Evolutionary conservation across 148 eudicot genomes (phyloP).

Genomic region (Cornus suecica): DNA sequence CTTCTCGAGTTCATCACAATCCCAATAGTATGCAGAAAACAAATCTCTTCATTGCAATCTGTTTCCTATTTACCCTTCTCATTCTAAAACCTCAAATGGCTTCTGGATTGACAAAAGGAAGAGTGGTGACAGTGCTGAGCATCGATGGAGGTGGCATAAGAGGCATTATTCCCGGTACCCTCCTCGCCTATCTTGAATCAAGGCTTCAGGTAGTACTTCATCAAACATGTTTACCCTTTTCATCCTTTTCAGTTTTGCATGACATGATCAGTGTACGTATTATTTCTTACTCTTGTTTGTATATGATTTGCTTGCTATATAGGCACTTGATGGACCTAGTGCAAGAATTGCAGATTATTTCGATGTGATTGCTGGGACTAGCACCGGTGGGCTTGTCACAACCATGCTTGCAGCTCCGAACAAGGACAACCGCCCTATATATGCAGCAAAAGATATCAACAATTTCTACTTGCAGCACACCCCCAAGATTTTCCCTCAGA

Average conservation of each 20-base stretch:
- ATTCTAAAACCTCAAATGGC: conserved; percentile 7
- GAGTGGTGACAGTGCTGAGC: conserved; percentile 23
- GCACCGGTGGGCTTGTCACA: conserved; percentile 41
- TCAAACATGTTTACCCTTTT: background rate
- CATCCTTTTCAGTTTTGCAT: background rate
- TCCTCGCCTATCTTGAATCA: conserved; percentile 27
- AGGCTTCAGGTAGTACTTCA: conserved; percentile 26
- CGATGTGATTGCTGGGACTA: conserved; percentile 44
- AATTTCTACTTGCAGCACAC: conserved; percentile 29
- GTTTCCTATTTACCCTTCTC: background rate
- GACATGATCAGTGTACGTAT: no score
- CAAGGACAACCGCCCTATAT: conserved; percentile 29
- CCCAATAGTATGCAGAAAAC: background rate
- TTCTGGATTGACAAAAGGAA: conserved; percentile 3
- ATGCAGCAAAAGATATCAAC: conserved; percentile 30
- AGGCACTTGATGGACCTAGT: conserved; percentile 36
- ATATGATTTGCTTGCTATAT: background rate
- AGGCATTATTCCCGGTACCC: conserved; percentile 29
- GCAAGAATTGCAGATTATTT: conserved; percentile 39
- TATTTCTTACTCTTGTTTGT: background rate
- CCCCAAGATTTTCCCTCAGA: conserved; percentile 39
- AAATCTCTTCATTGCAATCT: background rate
- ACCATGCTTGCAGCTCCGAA: conserved; percentile 41
- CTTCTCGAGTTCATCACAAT: background rate
- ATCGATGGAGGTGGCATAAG: conserved; percentile 35